phyloP scores from a whole-genome alignment of 129 eudicot species.

The Pseudognaphalium luteoalbum region DNA sequence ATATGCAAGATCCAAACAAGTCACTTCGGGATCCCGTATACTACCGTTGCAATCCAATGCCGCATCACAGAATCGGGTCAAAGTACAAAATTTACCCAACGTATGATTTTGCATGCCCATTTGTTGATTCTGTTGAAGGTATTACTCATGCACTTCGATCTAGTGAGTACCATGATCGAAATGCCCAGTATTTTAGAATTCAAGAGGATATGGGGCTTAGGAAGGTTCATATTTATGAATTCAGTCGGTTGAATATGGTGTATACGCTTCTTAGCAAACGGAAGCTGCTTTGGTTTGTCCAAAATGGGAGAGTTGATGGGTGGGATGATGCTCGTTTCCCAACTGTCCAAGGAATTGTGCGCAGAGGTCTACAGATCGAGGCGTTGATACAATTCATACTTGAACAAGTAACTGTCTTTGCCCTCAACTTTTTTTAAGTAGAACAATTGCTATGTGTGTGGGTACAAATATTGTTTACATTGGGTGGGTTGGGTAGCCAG shows the following conservation, averaged over 20 bases:
- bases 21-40: conserved; percentile 5
- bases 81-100: neutral
- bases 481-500: neutral
- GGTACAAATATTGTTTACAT: neutral
- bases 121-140: conserved; percentile 5
- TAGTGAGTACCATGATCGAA: neutral
- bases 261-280: conserved; percentile 2
- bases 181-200: neutral
- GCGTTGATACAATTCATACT: conserved; percentile 1
- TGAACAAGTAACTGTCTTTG: neutral
- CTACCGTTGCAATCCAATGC: conserved; percentile 5
- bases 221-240: neutral
- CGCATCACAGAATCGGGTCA: conserved; percentile 1
- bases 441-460: neutral
- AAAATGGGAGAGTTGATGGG: neutral
- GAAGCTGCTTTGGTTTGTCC: neutral
- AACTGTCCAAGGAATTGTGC: conserved; percentile 5
- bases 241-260: neutral
- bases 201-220: conserved; percentile 2
- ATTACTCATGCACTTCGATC: conserved; percentile 7
- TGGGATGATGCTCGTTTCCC: conserved; percentile 10
- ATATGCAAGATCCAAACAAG: conserved; percentile 1
- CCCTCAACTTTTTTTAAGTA: neutral
- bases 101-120: conserved; percentile 2
- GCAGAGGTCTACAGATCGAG: neutral